phyloP scores from a whole-genome alignment of 2,329 filamentous ascomycete genomes.

The Trichothecium roseum region DNA sequence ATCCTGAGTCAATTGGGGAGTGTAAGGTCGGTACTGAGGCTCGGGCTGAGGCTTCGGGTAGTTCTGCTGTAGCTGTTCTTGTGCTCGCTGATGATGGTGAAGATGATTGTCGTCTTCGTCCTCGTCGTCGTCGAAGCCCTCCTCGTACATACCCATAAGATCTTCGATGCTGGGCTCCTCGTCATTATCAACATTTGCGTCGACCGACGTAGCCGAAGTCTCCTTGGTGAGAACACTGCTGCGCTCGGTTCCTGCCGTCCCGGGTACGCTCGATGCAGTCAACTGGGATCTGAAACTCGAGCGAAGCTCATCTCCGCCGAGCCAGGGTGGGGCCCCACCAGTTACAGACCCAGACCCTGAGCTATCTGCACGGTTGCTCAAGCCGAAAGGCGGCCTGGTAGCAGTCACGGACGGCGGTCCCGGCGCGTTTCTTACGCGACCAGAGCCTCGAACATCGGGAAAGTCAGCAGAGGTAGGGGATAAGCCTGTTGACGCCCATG shows the following conservation, averaged over 20 bases:
- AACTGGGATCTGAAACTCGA: slow-evolving; percentile 47
- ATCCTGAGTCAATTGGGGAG: slow-evolving; percentile 3
- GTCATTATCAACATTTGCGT: slow-evolving; percentile 25
- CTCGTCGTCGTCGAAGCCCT: slow-evolving; percentile 42
- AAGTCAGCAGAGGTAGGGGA: slow-evolving; percentile 26
- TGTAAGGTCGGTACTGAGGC: slow-evolving; percentile 2
- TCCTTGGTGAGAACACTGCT: slow-evolving; percentile 74
- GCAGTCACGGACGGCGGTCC: slow-evolving; percentile 12
- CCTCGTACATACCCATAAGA: slow-evolving; percentile 61
- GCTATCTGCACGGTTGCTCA: slow-evolving; percentile 21
- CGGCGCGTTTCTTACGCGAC: slow-evolving; percentile 16
- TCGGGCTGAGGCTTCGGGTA: too few relatives aligned
- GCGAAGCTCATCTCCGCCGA: slow-evolving; percentile 40
- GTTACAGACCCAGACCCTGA: slow-evolving; percentile 20
- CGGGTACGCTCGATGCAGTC: slow-evolving; percentile 45
- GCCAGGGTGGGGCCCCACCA: slow-evolving; percentile 32
- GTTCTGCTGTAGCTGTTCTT: slow-evolving; percentile 1
- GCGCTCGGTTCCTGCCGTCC: slow-evolving; percentile 61
- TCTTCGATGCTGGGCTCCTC: slow-evolving; percentile 55
- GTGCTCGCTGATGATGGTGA: not conserved
- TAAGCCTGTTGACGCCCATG: slow-evolving; percentile 4
- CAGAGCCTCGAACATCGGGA: slow-evolving; percentile 17
- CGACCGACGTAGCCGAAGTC: slow-evolving; percentile 60
- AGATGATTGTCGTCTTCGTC: slow-evolving; percentile 15
- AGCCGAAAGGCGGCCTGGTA: slow-evolving; percentile 17